phyloP scores from a whole-genome alignment of 306 rosid genomes.

The Prinsepia uniflora region DNA sequence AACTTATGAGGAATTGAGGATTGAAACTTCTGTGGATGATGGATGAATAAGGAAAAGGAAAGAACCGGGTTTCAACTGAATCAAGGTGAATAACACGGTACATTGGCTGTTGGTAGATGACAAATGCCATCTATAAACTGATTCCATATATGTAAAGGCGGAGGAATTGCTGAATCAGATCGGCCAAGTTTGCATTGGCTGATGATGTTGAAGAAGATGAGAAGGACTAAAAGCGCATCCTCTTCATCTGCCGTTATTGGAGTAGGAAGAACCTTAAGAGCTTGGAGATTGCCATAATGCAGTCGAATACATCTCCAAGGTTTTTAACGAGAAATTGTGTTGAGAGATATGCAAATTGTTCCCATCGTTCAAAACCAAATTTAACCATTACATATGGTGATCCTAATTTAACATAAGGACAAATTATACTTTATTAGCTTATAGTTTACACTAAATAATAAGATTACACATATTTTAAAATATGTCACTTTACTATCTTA shows the following conservation, averaged over 20 bases:
- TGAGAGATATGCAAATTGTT: slow-evolving; percentile 79
- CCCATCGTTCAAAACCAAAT: slow-evolving; percentile 43
- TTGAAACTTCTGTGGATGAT: slow-evolving; percentile 46
- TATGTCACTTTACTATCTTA: too few relatives aligned
- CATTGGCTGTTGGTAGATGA: slow-evolving; percentile 75
- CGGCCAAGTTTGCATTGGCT: slow-evolving; percentile 49
- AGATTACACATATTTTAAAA: too few relatives aligned
- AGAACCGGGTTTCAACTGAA: slow-evolving; percentile 85
- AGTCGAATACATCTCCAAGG: slow-evolving; percentile 56
- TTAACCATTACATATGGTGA: not conserved
- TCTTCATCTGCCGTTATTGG: slow-evolving; percentile 43
- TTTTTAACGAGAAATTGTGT: slow-evolving; percentile 53
- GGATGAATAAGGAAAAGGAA: slow-evolving; percentile 50
- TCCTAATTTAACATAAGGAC: too few relatives aligned
- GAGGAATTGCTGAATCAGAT: slow-evolving; percentile 55
- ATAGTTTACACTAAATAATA: too few relatives aligned
- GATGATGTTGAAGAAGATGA: slow-evolving; percentile 61
- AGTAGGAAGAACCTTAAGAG: slow-evolving; percentile 65
- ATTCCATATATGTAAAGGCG: slow-evolving; percentile 49
- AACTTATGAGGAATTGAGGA: slow-evolving; percentile 18
- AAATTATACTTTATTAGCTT: too few relatives aligned
- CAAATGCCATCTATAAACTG: slow-evolving; percentile 53
- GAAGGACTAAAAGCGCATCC: slow-evolving; percentile 40
- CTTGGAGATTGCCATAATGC: slow-evolving; percentile 83
- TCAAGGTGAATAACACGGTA: slow-evolving; percentile 65